These are phyloP conservation scores for Euphorbia schlechtendalii DNA, from an alignment of 441 rosid species.

Conservation along the genomic window DNA sequence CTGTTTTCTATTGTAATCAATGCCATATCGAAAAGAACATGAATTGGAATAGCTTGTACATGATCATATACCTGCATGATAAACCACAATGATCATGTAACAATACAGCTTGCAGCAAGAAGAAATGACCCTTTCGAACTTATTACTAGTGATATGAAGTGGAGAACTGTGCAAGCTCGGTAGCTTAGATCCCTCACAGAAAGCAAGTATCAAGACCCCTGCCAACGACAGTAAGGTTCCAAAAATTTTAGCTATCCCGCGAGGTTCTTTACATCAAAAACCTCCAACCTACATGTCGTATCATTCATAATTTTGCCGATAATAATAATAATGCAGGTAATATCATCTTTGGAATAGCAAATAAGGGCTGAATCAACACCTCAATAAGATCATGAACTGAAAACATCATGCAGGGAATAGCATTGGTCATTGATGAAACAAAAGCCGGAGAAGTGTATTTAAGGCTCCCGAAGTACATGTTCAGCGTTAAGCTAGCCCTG, in stretches of 20 bases:
- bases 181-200: conserved; percentile 34
- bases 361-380: conserved; percentile 17
- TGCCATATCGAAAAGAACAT: not conserved
- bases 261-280: conserved; percentile 26
- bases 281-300: conserved; percentile 33
- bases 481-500: conserved; percentile 39
- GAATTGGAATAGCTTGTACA: not conserved
- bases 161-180: conserved; percentile 23
- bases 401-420: conserved; percentile 35
- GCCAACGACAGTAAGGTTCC: conserved; percentile 36
- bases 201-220: conserved; percentile 29
- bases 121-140: conserved; percentile 37
- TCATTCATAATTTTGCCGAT: not conserved
- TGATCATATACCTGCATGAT: conserved; percentile 34
- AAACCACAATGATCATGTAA: conserved; percentile 38
- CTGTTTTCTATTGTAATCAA: not conserved
- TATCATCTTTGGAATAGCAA: not conserved
- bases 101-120: conserved; percentile 32
- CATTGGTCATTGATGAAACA: conserved; percentile 36
- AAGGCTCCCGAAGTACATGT: conserved; percentile 48
- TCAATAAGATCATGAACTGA: conserved; percentile 30
- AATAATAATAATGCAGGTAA: not conserved
- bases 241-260: conserved; percentile 36
- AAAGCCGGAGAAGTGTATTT: conserved; percentile 40
- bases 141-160: conserved; percentile 22